Evolutionary conservation across 352 stramenopile genomes (phyloP), one percentile per base, ranked within the genome.

Genomic region (Globisporangium spiculum): DNA sequence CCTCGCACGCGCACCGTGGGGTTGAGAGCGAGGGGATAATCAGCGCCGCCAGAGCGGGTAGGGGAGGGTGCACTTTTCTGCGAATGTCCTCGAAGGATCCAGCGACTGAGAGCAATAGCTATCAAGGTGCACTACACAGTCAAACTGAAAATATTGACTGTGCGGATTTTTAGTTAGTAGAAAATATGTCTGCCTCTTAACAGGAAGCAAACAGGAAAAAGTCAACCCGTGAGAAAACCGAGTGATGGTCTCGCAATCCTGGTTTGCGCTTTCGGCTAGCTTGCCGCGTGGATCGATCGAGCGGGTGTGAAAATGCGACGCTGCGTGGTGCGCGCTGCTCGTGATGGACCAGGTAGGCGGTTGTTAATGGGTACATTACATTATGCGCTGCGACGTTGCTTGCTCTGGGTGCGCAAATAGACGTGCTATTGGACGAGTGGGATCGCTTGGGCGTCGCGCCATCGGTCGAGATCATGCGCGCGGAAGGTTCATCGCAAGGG

Each of bases 1-100:
- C 50, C n/a, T 54, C 32, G 12, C n/a, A 67, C 62, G n/a, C 22
- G 4, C 9, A 67, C 34, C 34, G 62, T 67, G 62, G 62, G 62
- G 52, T 41, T 10, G 9, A 22, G 32, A 26, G 12, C 16, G 22
- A 24, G 36, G 36, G 36, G 36, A 44, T 10, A 44, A 44, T 44
- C 36, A 44, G 36, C 36, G 36, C 12, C 12, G 36, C 3, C 36
- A 44, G 36, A 44, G 36, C 12, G 36, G 36, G 36, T 48, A 34
- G 34, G 27, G 27, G 60, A 60, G 27, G 55, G 55, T 60, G 53
- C 53, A 58, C 14, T 24, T 46, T 63, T 63, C 34, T 46, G 22
- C n/a, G 57, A 44, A 65, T 38, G 4, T 55, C 34, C 58, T 63
- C 36, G 34, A 63, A 63, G 54, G 59, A 65, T 65, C 26, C n/a